Conservation (phyloP, 2,329 filamentous ascomycete species). For the Furcasterigmium furcatum region DNA sequence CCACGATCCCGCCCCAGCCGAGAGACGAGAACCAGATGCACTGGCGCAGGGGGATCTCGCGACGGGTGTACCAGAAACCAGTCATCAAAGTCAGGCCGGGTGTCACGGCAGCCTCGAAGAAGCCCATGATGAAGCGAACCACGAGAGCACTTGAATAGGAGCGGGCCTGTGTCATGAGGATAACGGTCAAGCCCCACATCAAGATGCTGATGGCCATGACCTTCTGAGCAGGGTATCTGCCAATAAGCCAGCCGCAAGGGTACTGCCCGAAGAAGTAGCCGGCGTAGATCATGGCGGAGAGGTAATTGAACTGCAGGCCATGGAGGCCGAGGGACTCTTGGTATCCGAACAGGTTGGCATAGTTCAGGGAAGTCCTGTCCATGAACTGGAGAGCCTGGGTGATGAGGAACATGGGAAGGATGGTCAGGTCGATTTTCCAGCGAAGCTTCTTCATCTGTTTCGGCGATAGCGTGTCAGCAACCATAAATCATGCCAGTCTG, state of each 20-base stretch:
- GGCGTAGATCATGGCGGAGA: conserved; percentile 32
- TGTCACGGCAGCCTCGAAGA: too few species aligned
- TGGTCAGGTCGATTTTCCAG: conserved; percentile 24
- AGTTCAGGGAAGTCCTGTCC: conserved; percentile 25
- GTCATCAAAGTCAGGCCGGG: too few species aligned
- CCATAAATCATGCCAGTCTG: too few species aligned
- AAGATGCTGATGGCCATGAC: conserved; percentile 25
- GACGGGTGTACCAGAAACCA: conserved; percentile 29
- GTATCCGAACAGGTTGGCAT: conserved; percentile 30
- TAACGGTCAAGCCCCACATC: too few species aligned
- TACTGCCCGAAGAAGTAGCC: conserved; percentile 37
- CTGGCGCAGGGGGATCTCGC: conserved; percentile 29
- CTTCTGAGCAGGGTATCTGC: conserved; percentile 29
- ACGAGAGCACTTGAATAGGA: too few species aligned
- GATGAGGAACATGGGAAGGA: conserved; percentile 24
- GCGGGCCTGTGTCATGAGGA: too few species aligned
- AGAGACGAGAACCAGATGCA: conserved; percentile 27
- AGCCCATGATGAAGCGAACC: too few species aligned
- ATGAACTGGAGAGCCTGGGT: conserved; percentile 27
- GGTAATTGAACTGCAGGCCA: conserved; percentile 29
- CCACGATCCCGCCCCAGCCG: conserved; percentile 24
- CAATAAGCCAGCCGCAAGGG: conserved; percentile 34
- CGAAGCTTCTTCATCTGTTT: conserved; percentile 11
- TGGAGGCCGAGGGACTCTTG: conserved; percentile 26
- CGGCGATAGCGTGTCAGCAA: too few species aligned